Evolutionary conservation across 164 flowering plant genomes (phyloP).

Genomic region (Stephania yunnanensis): DNA sequence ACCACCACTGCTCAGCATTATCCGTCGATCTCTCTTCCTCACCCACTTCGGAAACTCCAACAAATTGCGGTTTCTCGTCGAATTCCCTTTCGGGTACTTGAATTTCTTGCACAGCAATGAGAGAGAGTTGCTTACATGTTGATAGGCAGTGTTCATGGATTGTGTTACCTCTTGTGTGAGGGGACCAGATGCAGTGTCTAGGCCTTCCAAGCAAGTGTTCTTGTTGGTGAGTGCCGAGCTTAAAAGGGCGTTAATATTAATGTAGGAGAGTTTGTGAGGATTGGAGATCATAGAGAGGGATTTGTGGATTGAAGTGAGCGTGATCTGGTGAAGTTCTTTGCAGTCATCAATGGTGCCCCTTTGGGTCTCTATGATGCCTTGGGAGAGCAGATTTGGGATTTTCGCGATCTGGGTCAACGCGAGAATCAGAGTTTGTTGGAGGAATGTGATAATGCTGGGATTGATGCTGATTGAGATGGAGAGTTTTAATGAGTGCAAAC

Average conservation of each 20-base stretch:
- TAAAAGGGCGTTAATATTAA: conserved; percentile 54
- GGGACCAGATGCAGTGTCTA: conserved; percentile 63
- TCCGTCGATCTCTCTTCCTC: conserved; percentile 31
- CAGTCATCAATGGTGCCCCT: conserved; percentile 82
- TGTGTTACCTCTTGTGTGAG: conserved; percentile 36
- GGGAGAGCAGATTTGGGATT: conserved; percentile 35
- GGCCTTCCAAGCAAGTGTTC: conserved; percentile 79
- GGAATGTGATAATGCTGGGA: conserved; percentile 42
- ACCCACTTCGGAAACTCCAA: conserved; percentile 52
- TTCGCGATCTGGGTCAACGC: conserved; percentile 54
- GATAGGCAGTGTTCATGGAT: conserved; percentile 35
- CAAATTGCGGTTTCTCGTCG: conserved; percentile 32
- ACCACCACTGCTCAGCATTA: conserved; percentile 27
- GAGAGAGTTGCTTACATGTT: conserved; percentile 63
- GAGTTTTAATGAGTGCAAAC: conserved; percentile 63
- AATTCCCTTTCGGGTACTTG: conserved; percentile 6
- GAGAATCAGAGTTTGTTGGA: conserved; percentile 54
- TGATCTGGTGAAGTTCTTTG: conserved; percentile 68
- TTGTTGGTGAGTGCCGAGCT: conserved; percentile 89
- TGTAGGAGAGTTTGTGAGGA: conserved; percentile 36
- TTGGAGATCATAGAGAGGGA: conserved; percentile 32
- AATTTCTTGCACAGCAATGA: conserved; percentile 36
- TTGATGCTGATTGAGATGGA: conserved; percentile 54
- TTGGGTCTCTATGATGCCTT: conserved; percentile 49
- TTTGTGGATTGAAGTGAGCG: conserved; percentile 38